Evolutionary conservation across 2,329 filamentous ascomycete genomes (phyloP), one percentile per base, ranked within the genome.

Genomic region (Teratosphaeria destructans): DNA sequence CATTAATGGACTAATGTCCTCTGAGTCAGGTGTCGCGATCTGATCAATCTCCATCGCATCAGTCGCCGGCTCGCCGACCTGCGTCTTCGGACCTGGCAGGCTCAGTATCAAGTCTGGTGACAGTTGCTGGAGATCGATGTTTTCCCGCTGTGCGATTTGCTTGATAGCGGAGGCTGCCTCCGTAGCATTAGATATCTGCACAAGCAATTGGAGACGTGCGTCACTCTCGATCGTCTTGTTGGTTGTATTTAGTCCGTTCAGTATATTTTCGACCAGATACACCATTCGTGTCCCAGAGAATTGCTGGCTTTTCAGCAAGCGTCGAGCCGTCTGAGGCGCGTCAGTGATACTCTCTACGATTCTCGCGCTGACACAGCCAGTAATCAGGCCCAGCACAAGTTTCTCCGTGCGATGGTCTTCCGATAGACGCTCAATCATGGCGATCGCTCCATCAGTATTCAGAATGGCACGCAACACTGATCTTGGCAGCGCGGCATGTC

Each of bases 401-500:
- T 66, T 63, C 16, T 59, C 61, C 3, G 61, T 60, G 19, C 60
- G 60, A 47, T 61, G 52, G 10, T 56, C 47, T 32, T 53, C 32
- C 5, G 58, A 53, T 10, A 61, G 54, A 8, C n/a, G 14, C 27
- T 60, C 47, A 12, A 62, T 5, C 4, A 57, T 29, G 11, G 29
- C 16, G 3, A 54, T 32, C 12, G 52, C 75, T 54, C 84, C 78
- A 0, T 82, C 77, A 23, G 88, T 75, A 62, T 84, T 86, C 61
- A 90, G 75, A 5, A 94, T 73, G 10, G 83, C 83, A 71, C 85
- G 90, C 34, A 86, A 81, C 3, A 93, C 85, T 62, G 83, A 83
- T 67, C 80, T 82, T 0, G 89, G 87, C 60, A 95, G 79, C 62
- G 83, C 82, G 62, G 85, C 82, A 3, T 85, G 82, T 3, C 85